These are phyloP conservation scores for Chiua virens DNA, from an alignment of 768 basidiomycete genomes.

Conservation along the genomic window DNA sequence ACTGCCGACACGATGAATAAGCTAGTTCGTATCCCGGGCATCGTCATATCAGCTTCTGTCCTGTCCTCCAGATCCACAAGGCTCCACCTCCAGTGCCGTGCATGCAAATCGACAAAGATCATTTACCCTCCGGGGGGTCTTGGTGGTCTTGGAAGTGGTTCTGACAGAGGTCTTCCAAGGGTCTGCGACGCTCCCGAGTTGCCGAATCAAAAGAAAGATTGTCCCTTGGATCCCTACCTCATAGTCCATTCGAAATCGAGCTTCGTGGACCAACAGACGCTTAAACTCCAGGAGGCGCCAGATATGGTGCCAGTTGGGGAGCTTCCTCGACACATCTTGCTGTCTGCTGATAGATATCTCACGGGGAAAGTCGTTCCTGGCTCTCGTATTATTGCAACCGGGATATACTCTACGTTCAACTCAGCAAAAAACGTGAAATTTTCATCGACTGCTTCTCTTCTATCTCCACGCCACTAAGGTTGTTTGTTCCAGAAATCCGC, in stretches of 20 bases:
- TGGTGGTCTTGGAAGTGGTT: constrained; percentile 85
- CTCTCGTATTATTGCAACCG: constrained; percentile 91
- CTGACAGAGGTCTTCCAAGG: constrained; percentile 82
- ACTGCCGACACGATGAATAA: constrained; percentile 94
- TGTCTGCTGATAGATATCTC: constrained; percentile 88
- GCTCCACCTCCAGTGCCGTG: constrained; percentile 89
- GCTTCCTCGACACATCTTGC: constrained; percentile 89
- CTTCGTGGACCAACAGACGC: constrained; percentile 93
- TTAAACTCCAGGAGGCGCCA: constrained; percentile 98
- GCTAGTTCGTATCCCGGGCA: constrained; percentile 94
- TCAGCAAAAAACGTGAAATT: constrained; percentile 74
- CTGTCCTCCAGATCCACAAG: constrained; percentile 92
- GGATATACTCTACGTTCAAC: constrained; percentile 96
- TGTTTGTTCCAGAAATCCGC: constrained; percentile 58
- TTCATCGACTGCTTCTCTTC: neutral
- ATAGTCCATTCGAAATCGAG: constrained; percentile 92
- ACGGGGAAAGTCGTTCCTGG: constrained; percentile 95
- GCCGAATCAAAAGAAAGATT: constrained; percentile 89
- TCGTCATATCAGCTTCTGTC: constrained; percentile 95
- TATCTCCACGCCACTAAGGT: neutral
- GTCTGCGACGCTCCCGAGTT: constrained; percentile 79
- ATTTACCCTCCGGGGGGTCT: constrained; percentile 77
- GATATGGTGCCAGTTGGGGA: constrained; percentile 99
- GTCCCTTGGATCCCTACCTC: constrained; percentile 93
- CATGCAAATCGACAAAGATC: constrained; percentile 77